Percentiles rank a stretch among this genome's conserved stretches.
phyloP scores from a whole-genome alignment of 2,329 filamentous ascomycete species.

The Colletotrichum theobromicola region DNA sequence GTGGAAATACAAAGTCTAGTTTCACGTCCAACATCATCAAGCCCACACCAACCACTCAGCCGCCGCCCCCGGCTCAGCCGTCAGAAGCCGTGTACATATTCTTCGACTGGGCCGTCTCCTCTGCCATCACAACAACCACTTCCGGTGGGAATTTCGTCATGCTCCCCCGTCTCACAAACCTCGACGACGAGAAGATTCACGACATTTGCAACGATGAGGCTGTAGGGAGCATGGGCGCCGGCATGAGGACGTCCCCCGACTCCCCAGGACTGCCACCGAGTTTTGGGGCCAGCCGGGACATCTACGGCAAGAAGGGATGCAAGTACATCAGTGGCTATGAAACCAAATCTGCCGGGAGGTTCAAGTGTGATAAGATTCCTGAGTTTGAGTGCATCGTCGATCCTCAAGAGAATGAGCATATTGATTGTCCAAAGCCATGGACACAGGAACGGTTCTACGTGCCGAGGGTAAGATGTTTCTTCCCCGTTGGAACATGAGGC shows the following conservation, averaged over 20 bases:
- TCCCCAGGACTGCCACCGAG: neutral
- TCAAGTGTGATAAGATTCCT: neutral
- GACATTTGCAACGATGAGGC: neutral
- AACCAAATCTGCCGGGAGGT: neutral
- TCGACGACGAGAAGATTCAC: neutral
- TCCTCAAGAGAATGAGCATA: neutral
- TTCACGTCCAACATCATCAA: neutral
- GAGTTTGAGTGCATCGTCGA: neutral
- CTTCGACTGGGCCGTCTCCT: neutral
- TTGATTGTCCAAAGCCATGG: neutral
- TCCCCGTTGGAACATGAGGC: rapidly evolving
- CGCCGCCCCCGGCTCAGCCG: neutral
- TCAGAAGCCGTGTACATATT: neutral
- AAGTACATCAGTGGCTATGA: neutral
- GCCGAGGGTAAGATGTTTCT: neutral
- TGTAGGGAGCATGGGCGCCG: neutral
- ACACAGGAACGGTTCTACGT: neutral
- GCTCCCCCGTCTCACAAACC: neutral
- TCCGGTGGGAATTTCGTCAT: neutral
- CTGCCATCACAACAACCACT: neutral
- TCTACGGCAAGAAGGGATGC: neutral
- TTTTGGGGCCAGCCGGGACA: neutral
- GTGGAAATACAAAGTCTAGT: neutral
- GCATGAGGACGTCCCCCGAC: neutral
- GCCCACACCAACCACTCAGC: neutral